Percentiles rank a stretch among this genome's conserved stretches.
These are phyloP conservation scores for Juncus inflexus DNA, from an alignment of 176 grass and related monocot genomes.

Conservation along the genomic window DNA sequence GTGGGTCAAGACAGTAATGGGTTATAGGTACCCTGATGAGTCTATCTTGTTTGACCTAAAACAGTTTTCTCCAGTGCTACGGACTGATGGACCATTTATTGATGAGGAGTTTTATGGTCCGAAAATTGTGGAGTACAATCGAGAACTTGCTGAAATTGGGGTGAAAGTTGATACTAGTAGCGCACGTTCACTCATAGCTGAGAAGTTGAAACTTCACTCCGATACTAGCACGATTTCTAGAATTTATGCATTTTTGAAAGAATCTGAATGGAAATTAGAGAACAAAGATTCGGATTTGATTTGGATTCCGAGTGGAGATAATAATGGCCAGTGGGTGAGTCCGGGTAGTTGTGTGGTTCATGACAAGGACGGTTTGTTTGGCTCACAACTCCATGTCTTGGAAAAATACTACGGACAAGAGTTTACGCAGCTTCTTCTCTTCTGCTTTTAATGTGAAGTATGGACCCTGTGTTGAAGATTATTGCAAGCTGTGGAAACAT, in stretches of 20 bases:
- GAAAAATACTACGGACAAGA: conserved; percentile 43
- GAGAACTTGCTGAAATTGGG: conserved; percentile 35
- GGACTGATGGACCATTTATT: conserved; percentile 60
- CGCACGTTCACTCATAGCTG: conserved; percentile 32
- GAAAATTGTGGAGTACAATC: conserved; percentile 33
- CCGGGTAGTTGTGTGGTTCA: conserved; percentile 35
- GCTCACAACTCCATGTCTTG: conserved; percentile 35
- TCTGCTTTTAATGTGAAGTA: conserved; percentile 28
- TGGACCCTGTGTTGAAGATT: conserved; percentile 34
- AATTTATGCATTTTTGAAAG: conserved; percentile 49
- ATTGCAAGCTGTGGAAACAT: conserved; percentile 40
- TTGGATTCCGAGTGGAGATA: conserved; percentile 40
- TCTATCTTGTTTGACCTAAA: conserved; percentile 55
- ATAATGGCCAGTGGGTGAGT: conserved; percentile 48
- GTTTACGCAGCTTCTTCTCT: conserved; percentile 46
- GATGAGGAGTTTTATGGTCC: conserved; percentile 50
- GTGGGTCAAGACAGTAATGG: conserved; percentile 56
- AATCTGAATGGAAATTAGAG: conserved; percentile 36
- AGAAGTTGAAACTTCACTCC: conserved; percentile 38
- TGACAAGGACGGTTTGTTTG: conserved; percentile 43
- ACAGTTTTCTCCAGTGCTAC: conserved; percentile 23
- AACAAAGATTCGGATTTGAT: conserved; percentile 35
- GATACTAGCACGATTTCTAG: conserved; percentile 36
- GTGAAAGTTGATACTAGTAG: conserved; percentile 32
- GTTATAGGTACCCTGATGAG: conserved; percentile 38